These are phyloP conservation scores for Mrakiaceae sp. DNA, from an alignment of 1,284 basidiomycete genomes.

Conservation along the genomic window DNA sequence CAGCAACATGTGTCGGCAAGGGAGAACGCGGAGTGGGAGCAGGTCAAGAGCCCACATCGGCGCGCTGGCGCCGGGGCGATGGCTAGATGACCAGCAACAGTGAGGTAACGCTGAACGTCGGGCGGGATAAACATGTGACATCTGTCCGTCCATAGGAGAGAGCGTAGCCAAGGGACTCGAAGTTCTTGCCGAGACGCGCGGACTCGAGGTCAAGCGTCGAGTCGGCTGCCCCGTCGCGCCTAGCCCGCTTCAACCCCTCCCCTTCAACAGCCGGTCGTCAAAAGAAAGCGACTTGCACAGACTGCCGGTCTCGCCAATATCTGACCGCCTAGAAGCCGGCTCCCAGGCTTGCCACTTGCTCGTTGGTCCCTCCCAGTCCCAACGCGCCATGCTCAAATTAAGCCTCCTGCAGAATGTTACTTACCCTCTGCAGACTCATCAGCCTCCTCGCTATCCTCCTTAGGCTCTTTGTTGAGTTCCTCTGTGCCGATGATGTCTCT, in stretches of 20 bases:
- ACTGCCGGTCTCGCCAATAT: too few relatives aligned
- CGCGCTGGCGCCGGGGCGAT: background rate
- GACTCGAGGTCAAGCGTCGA: too few relatives aligned
- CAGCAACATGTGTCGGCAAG: background rate
- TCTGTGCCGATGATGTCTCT: slow-evolving; percentile 62
- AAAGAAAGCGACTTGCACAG: background rate
- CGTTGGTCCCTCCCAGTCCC: background rate
- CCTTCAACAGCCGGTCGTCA: background rate
- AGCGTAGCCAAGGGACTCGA: too few relatives aligned
- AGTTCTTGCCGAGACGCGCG: too few relatives aligned
- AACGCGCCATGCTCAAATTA: background rate
- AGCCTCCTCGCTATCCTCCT: slow-evolving; percentile 40
- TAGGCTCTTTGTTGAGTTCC: slow-evolving; percentile 45
- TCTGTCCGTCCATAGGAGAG: too few relatives aligned
- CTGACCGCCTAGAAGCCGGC: too few relatives aligned
- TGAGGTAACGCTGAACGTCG: background rate
- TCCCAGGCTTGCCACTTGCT: too few relatives aligned
- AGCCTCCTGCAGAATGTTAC: background rate
- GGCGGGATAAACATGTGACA: too few relatives aligned
- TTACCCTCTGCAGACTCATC: slow-evolving; percentile 1
- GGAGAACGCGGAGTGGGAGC: too few relatives aligned
- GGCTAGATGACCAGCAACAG: background rate
- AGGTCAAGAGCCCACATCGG: too few relatives aligned
- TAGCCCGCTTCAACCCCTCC: too few relatives aligned
- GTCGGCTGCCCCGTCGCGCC: too few relatives aligned